Base-by-base conservation (phyloP, 2,329 filamentous ascomycete species). In the Colletotrichum coccodes region DNA sequence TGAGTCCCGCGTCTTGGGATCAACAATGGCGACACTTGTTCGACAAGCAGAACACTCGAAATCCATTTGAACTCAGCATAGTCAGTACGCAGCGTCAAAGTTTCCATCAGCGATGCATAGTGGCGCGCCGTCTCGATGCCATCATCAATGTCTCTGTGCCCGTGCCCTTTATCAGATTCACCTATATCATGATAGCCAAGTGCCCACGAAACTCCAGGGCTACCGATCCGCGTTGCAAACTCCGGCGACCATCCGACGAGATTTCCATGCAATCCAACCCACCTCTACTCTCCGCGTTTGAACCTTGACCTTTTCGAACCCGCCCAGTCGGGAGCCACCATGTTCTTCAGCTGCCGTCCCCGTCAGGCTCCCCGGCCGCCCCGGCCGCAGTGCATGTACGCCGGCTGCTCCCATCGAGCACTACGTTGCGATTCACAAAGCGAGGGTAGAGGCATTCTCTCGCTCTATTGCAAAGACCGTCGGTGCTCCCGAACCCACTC, bases 391-490 rank as follows among this genome's bases (percentile, higher is more conserved):
- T 72, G 71, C 42, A 44, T 68, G 49, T 53, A 47, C 8, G 9
- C 38, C 16, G 54, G 61, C 47, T 72, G 71, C 46, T 56, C 57
- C 5, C 64, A 62, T 7, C 60, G 47, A 1, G 71, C 62, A 2
- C 21, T 73, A 14, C 68, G 63, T 26, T 73, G 71, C 57, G 69
- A 71, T 11, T 28, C 53, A 3, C 64, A 53, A 26, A n/a, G 49
- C 16, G 47, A 61, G 38, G 60, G 57, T 9, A 26, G 38, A 18
- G 30, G 28, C 32, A 12, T 60, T 16, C 46, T 62, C 26, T 73
- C 71, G 6, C 32, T 68, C 5, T 67, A 72, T 46, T 73, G 71
- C 65, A 72, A 71, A 58, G 71, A 70, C 3, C 71, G 71, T 72
- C 0, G 42, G 71, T 50, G 2, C 2, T 28, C 14, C 3, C 28